A percentile compares a stretch with the other conserved stretches of the same genome.
phyloP scores from a whole-genome alignment of 768 basidiomycete species.

The Pleurotus pulmonarius region DNA sequence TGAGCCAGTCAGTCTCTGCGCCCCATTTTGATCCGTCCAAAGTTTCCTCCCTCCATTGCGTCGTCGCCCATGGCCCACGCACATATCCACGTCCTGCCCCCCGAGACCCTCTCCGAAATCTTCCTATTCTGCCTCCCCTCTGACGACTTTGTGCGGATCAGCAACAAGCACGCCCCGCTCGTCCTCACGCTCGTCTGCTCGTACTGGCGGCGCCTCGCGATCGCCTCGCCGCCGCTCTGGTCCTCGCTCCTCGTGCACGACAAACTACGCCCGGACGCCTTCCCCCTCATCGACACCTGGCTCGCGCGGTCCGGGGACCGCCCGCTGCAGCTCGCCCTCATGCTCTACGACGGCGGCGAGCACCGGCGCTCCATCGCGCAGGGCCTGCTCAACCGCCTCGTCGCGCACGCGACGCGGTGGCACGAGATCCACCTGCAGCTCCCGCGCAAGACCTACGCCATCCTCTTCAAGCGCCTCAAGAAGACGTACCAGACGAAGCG shows the following conservation, averaged over 20 bases:
- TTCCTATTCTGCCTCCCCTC: slow-evolving; percentile 1
- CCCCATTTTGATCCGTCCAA: too few relatives aligned
- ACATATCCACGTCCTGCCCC: slow-evolving; percentile 1
- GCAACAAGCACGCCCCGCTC: slow-evolving; percentile 4
- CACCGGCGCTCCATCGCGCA: background rate
- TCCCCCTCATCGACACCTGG: slow-evolving; percentile 8
- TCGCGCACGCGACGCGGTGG: slow-evolving; percentile 2
- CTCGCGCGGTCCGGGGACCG: slow-evolving; percentile 1
- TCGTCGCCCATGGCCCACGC: background rate
- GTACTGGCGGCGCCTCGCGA: background rate
- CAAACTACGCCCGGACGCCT: slow-evolving; percentile 1
- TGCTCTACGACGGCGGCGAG: background rate
- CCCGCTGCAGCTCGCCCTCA: background rate
- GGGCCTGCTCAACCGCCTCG: slow-evolving; percentile 3
- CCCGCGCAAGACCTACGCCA: slow-evolving; percentile 2
- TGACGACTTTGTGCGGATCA: slow-evolving; percentile 2
- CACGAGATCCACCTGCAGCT: slow-evolving; percentile 6
- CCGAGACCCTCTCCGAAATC: slow-evolving; percentile 5
- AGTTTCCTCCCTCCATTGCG: too few relatives aligned
- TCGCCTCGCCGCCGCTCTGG: slow-evolving; percentile 3
- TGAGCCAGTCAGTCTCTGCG: too few relatives aligned
- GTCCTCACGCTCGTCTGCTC: slow-evolving; percentile 3
- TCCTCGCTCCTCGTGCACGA: slow-evolving; percentile 5
- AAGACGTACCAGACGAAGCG: background rate
- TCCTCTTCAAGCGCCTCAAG: slow-evolving; percentile 4